Evolutionary conservation across 2,329 filamentous ascomycete species (phyloP).

Genomic region (Aquanectria penicillioides): DNA sequence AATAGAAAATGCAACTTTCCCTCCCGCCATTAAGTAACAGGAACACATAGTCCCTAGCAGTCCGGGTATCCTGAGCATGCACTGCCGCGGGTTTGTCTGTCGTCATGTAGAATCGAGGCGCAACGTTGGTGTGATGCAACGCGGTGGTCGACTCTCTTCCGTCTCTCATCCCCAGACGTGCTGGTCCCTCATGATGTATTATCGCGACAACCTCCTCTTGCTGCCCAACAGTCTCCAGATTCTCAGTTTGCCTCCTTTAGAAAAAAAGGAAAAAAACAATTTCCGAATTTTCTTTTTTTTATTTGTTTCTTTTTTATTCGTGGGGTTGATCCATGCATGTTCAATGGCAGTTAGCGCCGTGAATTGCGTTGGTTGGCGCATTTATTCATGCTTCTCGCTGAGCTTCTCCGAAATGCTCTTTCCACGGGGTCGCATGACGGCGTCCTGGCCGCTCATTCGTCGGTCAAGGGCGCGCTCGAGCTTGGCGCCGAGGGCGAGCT

Average conservation of each 20-base stretch:
- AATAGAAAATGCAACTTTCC: conserved; percentile 16
- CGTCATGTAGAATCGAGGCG: conserved; percentile 5
- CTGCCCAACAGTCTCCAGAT: not conserved
- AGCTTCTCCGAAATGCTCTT: conserved; percentile 49
- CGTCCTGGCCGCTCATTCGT: conserved; percentile 89
- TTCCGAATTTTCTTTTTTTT: not conserved
- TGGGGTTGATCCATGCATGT: too few relatives aligned
- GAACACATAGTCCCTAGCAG: conserved; percentile 16
- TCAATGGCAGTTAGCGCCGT: too few relatives aligned
- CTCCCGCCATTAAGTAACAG: conserved; percentile 18
- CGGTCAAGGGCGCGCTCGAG: conserved; percentile 87
- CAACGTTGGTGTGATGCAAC: not conserved
- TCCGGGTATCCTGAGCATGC: conserved; percentile 25
- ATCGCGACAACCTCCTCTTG: not conserved
- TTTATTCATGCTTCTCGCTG: conserved; percentile 48
- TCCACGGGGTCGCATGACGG: conserved; percentile 75
- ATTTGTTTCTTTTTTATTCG: not conserved
- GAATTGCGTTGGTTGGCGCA: not conserved
- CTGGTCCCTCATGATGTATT: too few relatives aligned
- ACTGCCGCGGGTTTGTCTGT: conserved; percentile 11
- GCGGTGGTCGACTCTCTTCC: not conserved
- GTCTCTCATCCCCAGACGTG: not conserved
- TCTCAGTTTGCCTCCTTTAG: not conserved
- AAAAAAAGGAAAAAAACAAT: too few relatives aligned
- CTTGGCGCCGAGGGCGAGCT: conserved; percentile 89